phyloP scores from a whole-genome alignment of 78 protist species.

The Trichosphaerium sp. region DNA sequence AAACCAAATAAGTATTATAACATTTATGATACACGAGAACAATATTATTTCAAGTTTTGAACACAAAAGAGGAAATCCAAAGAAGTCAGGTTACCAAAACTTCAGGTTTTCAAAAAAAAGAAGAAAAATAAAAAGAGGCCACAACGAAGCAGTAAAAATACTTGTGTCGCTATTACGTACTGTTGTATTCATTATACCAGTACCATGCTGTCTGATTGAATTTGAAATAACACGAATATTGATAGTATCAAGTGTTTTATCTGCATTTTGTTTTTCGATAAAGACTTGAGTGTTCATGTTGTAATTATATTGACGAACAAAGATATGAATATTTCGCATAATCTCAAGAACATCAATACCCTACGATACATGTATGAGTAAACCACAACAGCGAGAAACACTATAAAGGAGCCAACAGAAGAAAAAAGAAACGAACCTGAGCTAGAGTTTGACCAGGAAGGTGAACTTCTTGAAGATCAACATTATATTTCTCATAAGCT shows the following conservation, averaged over 20 bases:
- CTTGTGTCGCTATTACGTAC: conserved; percentile 15
- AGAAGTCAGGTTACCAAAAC: not conserved
- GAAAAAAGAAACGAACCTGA: conserved; percentile 16
- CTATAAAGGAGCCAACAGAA: not conserved
- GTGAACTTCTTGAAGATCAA: conserved; percentile 54
- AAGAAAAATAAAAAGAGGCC: not conserved
- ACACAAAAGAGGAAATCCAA: not conserved
- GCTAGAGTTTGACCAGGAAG: conserved; percentile 79
- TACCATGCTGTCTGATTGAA: conserved; percentile 93
- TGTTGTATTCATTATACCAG: conserved; percentile 94
- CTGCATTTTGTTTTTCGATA: conserved; percentile 48
- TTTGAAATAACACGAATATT: conserved; percentile 83
- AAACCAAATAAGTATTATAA: too few relatives aligned
- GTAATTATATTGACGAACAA: conserved; percentile 83
- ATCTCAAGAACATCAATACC: conserved; percentile 91
- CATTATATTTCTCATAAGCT: conserved; percentile 73
- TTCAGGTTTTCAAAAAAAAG: not conserved
- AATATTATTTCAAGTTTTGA: not conserved
- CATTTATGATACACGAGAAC: not conserved
- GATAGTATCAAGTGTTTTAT: conserved; percentile 76
- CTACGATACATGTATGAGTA: not conserved
- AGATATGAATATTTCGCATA: conserved; percentile 87
- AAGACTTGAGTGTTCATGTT: conserved; percentile 87
- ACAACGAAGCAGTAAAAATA: too few relatives aligned
- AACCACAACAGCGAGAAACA: not conserved